phyloP scores from a whole-genome alignment of 257 asterid genomes.

The Craterostigma plantagineum region DNA sequence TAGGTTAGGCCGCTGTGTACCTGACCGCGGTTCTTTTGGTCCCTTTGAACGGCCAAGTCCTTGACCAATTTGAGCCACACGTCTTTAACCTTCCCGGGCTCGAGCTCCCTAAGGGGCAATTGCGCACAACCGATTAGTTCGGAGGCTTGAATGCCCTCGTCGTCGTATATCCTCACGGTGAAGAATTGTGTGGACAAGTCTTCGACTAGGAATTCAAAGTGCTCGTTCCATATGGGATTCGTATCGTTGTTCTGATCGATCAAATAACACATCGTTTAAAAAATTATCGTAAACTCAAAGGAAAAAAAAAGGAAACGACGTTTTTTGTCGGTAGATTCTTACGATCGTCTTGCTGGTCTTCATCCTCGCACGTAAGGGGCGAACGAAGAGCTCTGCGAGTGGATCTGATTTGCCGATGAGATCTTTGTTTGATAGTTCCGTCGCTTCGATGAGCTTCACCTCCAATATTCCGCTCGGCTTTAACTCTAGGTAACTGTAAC shows the following conservation, averaged over 20 bases:
- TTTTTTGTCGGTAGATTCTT: too few species aligned
- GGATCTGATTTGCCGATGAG: conserved; percentile 95
- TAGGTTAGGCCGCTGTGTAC: conserved; percentile 16
- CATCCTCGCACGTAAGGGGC: conserved; percentile 58
- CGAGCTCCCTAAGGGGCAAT: conserved; percentile 28
- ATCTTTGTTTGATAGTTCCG: conserved; percentile 68
- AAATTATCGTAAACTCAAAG: not conserved
- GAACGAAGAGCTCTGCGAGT: conserved; percentile 47
- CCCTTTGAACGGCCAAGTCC: conserved; percentile 68
- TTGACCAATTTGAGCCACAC: conserved; percentile 77
- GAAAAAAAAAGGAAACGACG: not conserved
- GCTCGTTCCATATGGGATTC: conserved; percentile 91
- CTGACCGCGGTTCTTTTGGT: conserved; percentile 72
- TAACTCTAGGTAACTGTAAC: conserved; percentile 43
- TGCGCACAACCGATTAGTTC: conserved; percentile 75
- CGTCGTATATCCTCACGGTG: conserved; percentile 67
- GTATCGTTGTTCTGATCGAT: conserved; percentile 35
- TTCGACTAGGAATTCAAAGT: conserved; percentile 74
- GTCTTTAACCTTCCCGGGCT: conserved; percentile 83
- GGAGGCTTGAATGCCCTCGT: conserved; percentile 79
- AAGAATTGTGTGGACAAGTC: conserved; percentile 60
- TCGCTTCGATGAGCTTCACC: conserved; percentile 90
- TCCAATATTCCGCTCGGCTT: conserved; percentile 66
- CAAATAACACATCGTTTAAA: not conserved
- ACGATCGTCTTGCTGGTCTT: conserved; percentile 73